Conservation (phyloP, 1,284 basidiomycete genomes). For the Pseudomicrostroma phylloplanum region DNA sequence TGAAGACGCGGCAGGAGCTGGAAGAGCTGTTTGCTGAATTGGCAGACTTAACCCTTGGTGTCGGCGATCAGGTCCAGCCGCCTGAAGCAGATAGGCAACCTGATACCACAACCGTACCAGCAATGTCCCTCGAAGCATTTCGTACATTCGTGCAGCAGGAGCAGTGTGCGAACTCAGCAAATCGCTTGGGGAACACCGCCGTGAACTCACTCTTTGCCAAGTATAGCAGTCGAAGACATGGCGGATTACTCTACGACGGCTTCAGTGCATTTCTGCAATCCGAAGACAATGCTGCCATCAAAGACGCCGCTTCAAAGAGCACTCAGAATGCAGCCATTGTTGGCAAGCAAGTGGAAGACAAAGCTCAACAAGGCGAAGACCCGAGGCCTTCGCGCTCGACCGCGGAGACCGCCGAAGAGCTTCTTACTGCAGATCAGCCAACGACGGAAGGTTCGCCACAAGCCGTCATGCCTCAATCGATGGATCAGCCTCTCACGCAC, state of each 20-base stretch:
- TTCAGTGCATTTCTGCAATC: conserved; percentile 42
- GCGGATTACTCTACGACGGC: conserved; percentile 27
- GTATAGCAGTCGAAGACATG: conserved; percentile 1
- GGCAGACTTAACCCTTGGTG: conserved; percentile 19
- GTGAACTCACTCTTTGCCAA: conserved; percentile 11
- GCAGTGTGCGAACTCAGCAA: conserved; percentile 21
- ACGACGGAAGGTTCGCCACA: neutral
- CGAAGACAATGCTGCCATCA: conserved; percentile 35
- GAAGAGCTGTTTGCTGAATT: conserved; percentile 53
- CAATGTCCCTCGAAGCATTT: conserved; percentile 23
- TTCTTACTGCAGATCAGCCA: conserved; percentile 4
- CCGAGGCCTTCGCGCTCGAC: neutral
- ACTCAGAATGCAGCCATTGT: neutral
- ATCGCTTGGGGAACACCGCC: neutral
- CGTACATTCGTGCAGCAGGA: conserved; percentile 32
- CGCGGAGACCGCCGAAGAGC: conserved; percentile 11
- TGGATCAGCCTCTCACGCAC: conserved; percentile 76
- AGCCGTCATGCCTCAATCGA: conserved; percentile 54
- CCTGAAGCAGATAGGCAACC: neutral
- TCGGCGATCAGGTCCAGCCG: neutral
- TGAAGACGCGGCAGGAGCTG: conserved; percentile 77
- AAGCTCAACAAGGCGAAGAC: no score
- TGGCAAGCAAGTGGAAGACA: no score
- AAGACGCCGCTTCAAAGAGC: conserved; percentile 17
- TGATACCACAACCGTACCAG: neutral